Evolutionary conservation across 106 monocot species (phyloP), one percentile per base, ranked within the genome.

Genomic region (Cymbidium sinense): DNA sequence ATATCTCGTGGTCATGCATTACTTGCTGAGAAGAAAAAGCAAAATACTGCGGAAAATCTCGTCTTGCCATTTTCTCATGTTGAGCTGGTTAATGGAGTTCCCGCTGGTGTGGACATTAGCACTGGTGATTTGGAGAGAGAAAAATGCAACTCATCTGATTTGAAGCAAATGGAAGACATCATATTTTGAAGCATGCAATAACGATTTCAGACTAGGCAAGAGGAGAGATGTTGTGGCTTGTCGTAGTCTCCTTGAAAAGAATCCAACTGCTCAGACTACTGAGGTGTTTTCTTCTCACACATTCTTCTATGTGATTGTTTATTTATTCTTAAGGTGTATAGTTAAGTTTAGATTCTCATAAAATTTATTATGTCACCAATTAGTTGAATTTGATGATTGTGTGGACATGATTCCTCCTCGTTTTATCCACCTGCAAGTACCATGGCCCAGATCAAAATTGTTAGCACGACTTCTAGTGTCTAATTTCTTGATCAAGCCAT

Each of bases 271-370:
- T 37, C 34, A 37, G 6, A 71, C 37, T 71, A 29, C 7, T 0
- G 71, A 71, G 71, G 71, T 71, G 71, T 37, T 71, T 71, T 71
- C n/a, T 20, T 71, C 47, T 1, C 47, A 15, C 69, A 33, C 25
- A 23, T 30, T 31, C 31, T 31, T 1, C 33, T 15, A 21, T 71
- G 2, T 71, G 71, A 36, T 71, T 71, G 18, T n/a, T 71, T 71
- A 1, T 39, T 71, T 29, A 34, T 37, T 71, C 71, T n/a, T 37
- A 37, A 21, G 3, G 33, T 71, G 29, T 71, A 29, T n/a, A 71
- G 1, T 29, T 11, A 7, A 21, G 2, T 21, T 15, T 37, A 36
- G 71, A 37, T 71, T 37, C 37, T 36, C 20, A 36, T 36, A 37
- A 37, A 71, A 17, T 37, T 36, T 19, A 15, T 67, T 67, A 33